Evolutionary conservation across 2,329 filamentous ascomycete genomes (phyloP).

Genomic region (Coleophoma crateriformis): DNA sequence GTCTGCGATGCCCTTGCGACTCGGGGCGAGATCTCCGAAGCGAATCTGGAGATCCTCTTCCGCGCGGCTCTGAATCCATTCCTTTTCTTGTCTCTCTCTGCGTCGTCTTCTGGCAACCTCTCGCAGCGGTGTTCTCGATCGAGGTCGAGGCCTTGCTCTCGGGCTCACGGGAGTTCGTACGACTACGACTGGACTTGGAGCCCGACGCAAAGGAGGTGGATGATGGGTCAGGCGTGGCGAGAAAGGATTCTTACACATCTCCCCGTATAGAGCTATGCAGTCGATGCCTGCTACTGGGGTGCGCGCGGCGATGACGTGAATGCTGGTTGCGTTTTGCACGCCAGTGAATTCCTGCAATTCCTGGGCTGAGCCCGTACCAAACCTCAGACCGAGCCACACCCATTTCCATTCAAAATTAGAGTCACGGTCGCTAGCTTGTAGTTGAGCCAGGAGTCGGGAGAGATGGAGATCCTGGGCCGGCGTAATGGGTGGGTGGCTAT

Average conservation of each 20-base stretch:
- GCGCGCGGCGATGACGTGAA: not conserved
- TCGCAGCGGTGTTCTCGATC: not conserved
- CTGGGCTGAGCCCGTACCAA: not conserved
- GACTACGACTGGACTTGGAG: not conserved
- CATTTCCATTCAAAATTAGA: not conserved
- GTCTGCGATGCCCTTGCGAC: too few species aligned
- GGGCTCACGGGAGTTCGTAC: not conserved
- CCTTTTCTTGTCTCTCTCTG: too few species aligned
- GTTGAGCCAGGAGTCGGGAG: not conserved
- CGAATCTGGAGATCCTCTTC: too few species aligned
- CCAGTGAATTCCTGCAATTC: not conserved
- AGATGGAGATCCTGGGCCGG: not conserved
- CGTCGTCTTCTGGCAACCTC: too few species aligned
- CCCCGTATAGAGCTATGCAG: not conserved
- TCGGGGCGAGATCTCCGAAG: too few species aligned
- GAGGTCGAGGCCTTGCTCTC: not conserved
- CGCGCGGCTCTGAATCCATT: too few species aligned
- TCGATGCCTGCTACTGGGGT: not conserved
- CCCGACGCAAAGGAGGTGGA: not conserved
- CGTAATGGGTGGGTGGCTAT: too few species aligned
- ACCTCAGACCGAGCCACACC: not conserved
- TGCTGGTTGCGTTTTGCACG: not conserved
- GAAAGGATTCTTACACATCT: not conserved
- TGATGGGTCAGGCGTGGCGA: not conserved
- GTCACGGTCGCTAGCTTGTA: not conserved